Conservation (phyloP, 164 flowering plant genomes). For the Tetrastigma voinierianum region DNA sequence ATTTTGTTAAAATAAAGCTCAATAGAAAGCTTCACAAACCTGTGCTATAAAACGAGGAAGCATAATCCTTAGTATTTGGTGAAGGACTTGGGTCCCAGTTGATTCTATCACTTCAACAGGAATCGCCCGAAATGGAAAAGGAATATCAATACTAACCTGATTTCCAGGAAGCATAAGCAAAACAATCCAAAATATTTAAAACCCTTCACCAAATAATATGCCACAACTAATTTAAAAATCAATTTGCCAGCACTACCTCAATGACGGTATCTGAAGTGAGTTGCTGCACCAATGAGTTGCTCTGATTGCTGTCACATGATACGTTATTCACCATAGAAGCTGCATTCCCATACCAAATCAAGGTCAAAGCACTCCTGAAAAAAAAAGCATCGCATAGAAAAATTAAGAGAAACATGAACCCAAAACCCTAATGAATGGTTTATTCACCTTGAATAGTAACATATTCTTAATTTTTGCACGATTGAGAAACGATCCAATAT, state of each 20-base stretch:
- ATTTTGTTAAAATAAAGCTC: background rate
- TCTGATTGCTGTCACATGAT: conserved; percentile 45
- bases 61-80: conserved; percentile 76
- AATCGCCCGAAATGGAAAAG: conserved; percentile 72
- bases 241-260: conserved; percentile 49
- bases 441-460: background rate
- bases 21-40: conserved; percentile 36
- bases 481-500: no score
- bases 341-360: conserved; percentile 86
- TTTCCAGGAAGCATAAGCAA: conserved; percentile 4
- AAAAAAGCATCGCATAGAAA: conserved; percentile 28
- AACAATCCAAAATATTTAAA: background rate
- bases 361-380: conserved; percentile 71
- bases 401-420: conserved; percentile 27
- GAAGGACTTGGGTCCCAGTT: conserved; percentile 78
- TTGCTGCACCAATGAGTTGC: conserved; percentile 45
- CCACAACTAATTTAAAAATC: background rate
- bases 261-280: conserved; percentile 81
- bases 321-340: conserved; percentile 92
- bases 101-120: conserved; percentile 79
- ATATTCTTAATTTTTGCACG: background rate
- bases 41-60: conserved; percentile 91
- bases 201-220: background rate
- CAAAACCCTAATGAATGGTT: conserved; percentile 6
- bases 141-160: conserved; percentile 81